Base-by-base conservation (phyloP, 2,329 filamentous ascomycete genomes). In the Hymenoscyphus infarciens region DNA sequence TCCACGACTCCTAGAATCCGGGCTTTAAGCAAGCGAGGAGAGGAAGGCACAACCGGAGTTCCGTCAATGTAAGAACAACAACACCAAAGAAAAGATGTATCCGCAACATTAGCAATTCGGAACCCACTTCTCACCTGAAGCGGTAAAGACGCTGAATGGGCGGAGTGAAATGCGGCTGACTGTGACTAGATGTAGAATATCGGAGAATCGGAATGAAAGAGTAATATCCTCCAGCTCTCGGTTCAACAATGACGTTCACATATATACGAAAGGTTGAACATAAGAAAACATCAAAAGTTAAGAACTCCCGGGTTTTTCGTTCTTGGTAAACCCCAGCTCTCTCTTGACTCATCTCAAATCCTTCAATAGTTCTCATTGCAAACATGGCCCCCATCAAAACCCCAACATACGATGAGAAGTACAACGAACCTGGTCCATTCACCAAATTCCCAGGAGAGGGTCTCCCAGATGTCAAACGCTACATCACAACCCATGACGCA, bases 401-500 rank as follows among this genome's bases (percentile, higher is more conserved):
- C 19, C 45, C 45, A 13, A 52, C 45, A 19, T 52, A 52, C 10
- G 45, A 52, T 25, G 19, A 22, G 22, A 52, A 52, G 45, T 52
- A 52, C 45, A 52, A 52, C 7, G 45, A 52, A 25, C 45, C 45
- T 5, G 45, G 45, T 5, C 45, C 45, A 52, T 52, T 52, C 19
- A 52, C 45, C 45, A 52, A 52, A 3, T 69, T 69, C 31, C 68
- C 68, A 15, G 67, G 57, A 11, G 42, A 61, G 5, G 67, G 60
- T 29, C 63, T 70, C 0, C 67, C 63, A 15, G n/a, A 53, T 13
- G 11, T 31, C 6, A 22, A 45, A 7, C 66, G 67, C 7, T 57
- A 57, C 60, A 66, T 70, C n/a, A 68, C 65, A n/a, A 29, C 42
- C 2, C 65, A 69, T 57, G 65, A 69, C 35, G 29, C 31, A 7